Evolutionary conservation across 192 early-diverging fungal species (phyloP).

Genomic region (Coemansia sp.): DNA sequence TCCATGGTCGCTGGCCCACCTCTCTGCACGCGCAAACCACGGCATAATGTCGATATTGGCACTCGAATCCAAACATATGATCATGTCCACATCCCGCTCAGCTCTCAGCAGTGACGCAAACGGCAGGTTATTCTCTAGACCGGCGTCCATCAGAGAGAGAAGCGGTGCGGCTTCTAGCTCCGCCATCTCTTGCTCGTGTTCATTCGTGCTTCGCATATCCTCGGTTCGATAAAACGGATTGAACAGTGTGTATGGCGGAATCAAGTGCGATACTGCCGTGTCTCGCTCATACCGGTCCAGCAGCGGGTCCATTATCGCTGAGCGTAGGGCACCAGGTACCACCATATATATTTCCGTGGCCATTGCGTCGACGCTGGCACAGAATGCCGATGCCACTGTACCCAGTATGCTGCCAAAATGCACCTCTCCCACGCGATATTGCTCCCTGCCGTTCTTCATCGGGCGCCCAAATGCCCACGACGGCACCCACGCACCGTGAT

Average conservation of each 20-base stretch:
- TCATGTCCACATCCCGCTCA: conserved; percentile 71
- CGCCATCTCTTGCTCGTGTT: conserved; percentile 2
- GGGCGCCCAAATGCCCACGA: conserved; percentile 79
- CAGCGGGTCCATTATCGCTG: conserved; percentile 39
- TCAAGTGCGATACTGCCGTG: conserved; percentile 61
- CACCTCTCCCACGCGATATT: conserved; percentile 70
- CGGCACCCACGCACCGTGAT: conserved; percentile 76
- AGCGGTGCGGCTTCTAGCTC: conserved; percentile 41
- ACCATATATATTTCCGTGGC: conserved; percentile 50
- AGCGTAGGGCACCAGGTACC: conserved; percentile 27
- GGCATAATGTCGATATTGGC: conserved; percentile 71
- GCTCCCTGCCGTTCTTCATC: conserved; percentile 66
- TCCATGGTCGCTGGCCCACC: conserved; percentile 63
- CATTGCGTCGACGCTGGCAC: conserved; percentile 53
- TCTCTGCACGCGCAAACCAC: conserved; percentile 69
- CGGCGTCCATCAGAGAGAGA: conserved; percentile 76
- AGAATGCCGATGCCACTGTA: conserved; percentile 53
- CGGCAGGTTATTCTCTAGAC: conserved; percentile 81
- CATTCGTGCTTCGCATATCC: not conserved
- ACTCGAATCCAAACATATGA: conserved; percentile 75
- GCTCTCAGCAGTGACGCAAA: conserved; percentile 71
- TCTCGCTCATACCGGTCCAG: conserved; percentile 59
- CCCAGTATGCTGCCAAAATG: conserved; percentile 72
- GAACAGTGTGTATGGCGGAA: conserved; percentile 71
- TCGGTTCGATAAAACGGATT: conserved; percentile 67